Conservation (phyloP, 805 yeast species). For the Saccharomycopsis fibuligera region DNA sequence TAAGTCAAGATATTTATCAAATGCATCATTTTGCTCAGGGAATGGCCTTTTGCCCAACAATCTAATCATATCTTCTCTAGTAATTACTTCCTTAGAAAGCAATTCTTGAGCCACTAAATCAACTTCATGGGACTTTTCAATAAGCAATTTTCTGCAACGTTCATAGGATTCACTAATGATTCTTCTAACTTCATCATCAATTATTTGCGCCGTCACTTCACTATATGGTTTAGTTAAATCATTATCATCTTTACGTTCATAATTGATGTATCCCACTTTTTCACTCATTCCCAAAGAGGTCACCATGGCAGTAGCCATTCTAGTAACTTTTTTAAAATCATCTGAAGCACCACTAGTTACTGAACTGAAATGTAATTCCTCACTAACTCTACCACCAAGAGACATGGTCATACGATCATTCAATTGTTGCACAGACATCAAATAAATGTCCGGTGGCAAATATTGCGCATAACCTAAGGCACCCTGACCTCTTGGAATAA, state of each 20-base stretch:
- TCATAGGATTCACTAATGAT: slow-evolving; percentile 71
- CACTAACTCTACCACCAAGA: slow-evolving; percentile 94
- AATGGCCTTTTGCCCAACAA: slow-evolving; percentile 88
- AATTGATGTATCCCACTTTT: slow-evolving; percentile 75
- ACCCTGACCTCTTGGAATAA: slow-evolving; percentile 95
- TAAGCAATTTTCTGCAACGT: slow-evolving; percentile 61
- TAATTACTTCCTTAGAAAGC: slow-evolving; percentile 79
- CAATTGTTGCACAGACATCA: slow-evolving; percentile 71
- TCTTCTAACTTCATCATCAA: slow-evolving; percentile 78
- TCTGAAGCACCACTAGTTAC: slow-evolving; percentile 96
- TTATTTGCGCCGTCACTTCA: slow-evolving; percentile 73
- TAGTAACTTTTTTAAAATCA: slow-evolving; percentile 93
- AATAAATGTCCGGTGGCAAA: slow-evolving; percentile 85
- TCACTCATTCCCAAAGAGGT: slow-evolving; percentile 85
- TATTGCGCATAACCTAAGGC: slow-evolving; percentile 98
- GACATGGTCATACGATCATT: slow-evolving; percentile 94
- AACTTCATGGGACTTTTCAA: slow-evolving; percentile 67
- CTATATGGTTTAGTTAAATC: slow-evolving; percentile 81
- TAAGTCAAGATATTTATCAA: slow-evolving; percentile 62
- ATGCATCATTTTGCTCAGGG: slow-evolving; percentile 85
- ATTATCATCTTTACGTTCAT: slow-evolving; percentile 60
- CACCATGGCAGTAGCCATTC: slow-evolving; percentile 91
- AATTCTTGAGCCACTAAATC: slow-evolving; percentile 84
- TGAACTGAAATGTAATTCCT: slow-evolving; percentile 85
- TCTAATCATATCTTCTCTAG: slow-evolving; percentile 90